Base-by-base conservation (phyloP, 78 protist genomes). In the Kipferlia bialata region DNA sequence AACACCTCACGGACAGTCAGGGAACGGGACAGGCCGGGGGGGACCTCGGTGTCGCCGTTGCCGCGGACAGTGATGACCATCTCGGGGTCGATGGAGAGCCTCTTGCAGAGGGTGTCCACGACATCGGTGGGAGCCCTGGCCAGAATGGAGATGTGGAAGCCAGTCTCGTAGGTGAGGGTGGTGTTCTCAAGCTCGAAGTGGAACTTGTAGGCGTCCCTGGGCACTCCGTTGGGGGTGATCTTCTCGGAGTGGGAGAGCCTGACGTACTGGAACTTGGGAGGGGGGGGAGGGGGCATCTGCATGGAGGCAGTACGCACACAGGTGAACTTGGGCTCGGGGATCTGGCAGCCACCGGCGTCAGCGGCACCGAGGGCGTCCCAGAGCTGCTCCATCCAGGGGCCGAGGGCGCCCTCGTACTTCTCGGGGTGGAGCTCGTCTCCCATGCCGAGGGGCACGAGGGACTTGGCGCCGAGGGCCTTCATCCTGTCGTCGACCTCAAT, bases 381-480 rank as follows among this genome's bases (percentile, higher is more conserved):
- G 60, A 71, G 56, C 39, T 15, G 6, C 15, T 44, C 67, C 57
- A 64, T 6, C 60, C 33, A 71, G 33, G 70, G 51, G n/a, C 28
- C 34, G 45, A 56, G 53, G 22, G 62, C 74, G 45, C 32, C 28
- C 34, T 2, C 32, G 26, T 34, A 57, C 24, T 59, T 70, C n/a
- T 73, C 32, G 48, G 26, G 54, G n/a, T 2, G 36, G 64, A 41
- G 48, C 48, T 62, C 62, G 59, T 73, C 68, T 20, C 62, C 65
- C 16, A 5, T 55, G 32, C 78, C 73, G 20, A 38, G 34, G 37
- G 6, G 24, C 16, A 62, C 39, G 15, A 73, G 39, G n/a, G 28
- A n/a, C 33, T 17, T 12, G 38, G 67, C 73, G n/a, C 78, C 78
- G 31, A 37, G 34, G 22, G 2, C 2, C 15, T 53, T 60, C 31